Evolutionary conservation across 768 basidiomycete species (phyloP).

Genomic region (Boletus fagicola): DNA sequence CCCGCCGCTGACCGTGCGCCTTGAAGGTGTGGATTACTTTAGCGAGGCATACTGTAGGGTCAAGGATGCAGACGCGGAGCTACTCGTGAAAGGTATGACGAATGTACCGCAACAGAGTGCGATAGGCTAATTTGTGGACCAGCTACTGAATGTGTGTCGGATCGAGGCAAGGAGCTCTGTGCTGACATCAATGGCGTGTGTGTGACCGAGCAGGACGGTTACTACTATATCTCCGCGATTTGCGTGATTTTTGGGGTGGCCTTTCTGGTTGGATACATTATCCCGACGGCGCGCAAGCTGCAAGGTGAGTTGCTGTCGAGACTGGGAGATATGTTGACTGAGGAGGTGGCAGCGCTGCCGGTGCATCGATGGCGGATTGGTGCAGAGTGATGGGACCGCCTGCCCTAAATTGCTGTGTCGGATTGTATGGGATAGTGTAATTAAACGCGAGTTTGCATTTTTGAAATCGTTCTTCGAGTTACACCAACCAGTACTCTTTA

Average conservation of each 20-base stretch:
- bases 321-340: conserved; percentile 1
- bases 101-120: background rate
- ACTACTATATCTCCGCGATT: conserved; percentile 79
- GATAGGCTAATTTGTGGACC: conserved; percentile 13
- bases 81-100: conserved; percentile 53
- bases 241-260: conserved; percentile 77
- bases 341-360: conserved; percentile 53
- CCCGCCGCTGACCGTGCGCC: conserved; percentile 9
- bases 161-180: conserved; percentile 82
- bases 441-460: conserved; percentile 24
- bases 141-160: conserved; percentile 91
- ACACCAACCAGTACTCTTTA: conserved; percentile 7
- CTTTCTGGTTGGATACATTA: conserved; percentile 71
- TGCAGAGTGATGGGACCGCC: conserved; percentile 24
- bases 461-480: conserved; percentile 18
- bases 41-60: conserved; percentile 82
- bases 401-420: conserved; percentile 31
- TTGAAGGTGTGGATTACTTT: conserved; percentile 87
- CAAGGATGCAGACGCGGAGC: conserved; percentile 49
- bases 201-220: conserved; percentile 84
- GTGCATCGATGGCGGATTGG: conserved; percentile 71
- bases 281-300: conserved; percentile 79
- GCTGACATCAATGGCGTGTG: conserved; percentile 74
- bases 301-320: conserved; percentile 60
- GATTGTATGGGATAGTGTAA: conserved; percentile 14